Conservation (phyloP, 495 filamentous ascomycete genomes). For the Neurospora intermedia region DNA sequence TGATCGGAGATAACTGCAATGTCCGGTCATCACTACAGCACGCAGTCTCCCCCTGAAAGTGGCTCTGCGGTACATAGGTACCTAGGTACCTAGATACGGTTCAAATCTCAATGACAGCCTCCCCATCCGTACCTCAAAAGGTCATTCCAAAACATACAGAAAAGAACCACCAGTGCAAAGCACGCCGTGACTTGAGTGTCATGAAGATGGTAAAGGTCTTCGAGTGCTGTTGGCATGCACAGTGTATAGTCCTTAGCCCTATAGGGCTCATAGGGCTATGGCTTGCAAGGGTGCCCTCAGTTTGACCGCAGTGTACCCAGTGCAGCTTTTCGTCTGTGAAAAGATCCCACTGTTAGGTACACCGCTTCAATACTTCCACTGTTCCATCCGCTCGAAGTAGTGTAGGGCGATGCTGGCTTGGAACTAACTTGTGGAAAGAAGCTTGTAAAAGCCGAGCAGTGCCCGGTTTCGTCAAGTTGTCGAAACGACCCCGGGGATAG, state of each 20-base stretch:
- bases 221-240: not conserved
- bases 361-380: not conserved
- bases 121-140: not conserved
- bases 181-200: not conserved
- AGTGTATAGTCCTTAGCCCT: not conserved
- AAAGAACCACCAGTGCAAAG: not conserved
- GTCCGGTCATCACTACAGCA: not conserved
- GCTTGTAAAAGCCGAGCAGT: no score
- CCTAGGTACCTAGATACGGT: not conserved
- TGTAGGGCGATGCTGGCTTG: no score
- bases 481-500: no score
- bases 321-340: not conserved
- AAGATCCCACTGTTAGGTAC: not conserved
- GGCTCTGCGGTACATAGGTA: not conserved
- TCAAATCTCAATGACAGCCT: not conserved
- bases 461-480: no score
- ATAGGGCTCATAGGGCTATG: not conserved
- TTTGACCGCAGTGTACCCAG: not conserved
- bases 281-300: not conserved
- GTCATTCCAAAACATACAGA: not conserved
- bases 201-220: not conserved
- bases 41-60: not conserved
- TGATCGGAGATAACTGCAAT: not conserved
- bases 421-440: no score
- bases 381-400: not conserved